phyloP scores from a whole-genome alignment of 768 basidiomycete species.

The Hemileccinum rubropunctum region DNA sequence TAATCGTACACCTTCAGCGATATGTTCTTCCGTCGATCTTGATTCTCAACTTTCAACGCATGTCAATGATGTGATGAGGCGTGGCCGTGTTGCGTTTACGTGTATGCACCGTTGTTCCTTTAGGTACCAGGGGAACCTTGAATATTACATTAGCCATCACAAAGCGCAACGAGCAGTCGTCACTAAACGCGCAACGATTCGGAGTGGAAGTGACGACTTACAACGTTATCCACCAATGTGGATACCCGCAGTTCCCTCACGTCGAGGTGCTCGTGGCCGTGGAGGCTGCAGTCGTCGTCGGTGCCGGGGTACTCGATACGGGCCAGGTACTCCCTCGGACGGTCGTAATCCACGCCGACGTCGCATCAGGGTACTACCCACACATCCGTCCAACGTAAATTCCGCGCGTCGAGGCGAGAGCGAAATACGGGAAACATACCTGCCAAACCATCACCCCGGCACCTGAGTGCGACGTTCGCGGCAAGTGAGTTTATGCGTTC shows the following conservation, averaged over 20 bases:
- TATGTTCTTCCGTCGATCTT: neutral
- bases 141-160: too few relatives aligned
- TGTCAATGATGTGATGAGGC: neutral
- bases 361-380: constrained; percentile 39
- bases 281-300: neutral
- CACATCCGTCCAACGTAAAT: neutral
- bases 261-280: neutral
- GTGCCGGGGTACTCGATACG: constrained; percentile 5
- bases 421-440: constrained; percentile 18
- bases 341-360: constrained; percentile 37
- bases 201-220: too few relatives aligned
- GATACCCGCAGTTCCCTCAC: too few relatives aligned
- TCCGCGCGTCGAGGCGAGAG: neutral
- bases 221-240: too few relatives aligned
- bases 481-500: neutral
- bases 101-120: too few relatives aligned
- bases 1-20: neutral
- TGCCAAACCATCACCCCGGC: constrained; percentile 45
- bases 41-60: neutral
- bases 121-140: too few relatives aligned
- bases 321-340: constrained; percentile 40
- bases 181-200: too few relatives aligned
- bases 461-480: constrained; percentile 14
- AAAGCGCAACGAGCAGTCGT: too few relatives aligned
- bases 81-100: too few relatives aligned